Conservation (phyloP, 257 asterid genomes). For the Cruciata laevipes region DNA sequence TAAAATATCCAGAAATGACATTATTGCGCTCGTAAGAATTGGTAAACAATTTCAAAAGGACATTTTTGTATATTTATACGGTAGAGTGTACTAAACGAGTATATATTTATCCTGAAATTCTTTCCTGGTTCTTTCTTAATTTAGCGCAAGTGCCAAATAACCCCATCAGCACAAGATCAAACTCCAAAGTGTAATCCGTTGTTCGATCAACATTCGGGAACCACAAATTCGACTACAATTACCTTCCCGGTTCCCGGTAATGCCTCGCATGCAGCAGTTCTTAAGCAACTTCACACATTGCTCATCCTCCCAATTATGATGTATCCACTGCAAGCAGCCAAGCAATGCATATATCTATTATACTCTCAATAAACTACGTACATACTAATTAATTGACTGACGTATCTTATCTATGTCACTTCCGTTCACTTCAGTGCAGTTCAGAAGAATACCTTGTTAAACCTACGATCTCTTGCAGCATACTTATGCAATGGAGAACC, state of each 20-base stretch:
- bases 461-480: constrained; percentile 7
- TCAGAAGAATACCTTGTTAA: constrained; percentile 1
- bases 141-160: not conserved
- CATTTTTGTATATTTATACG: too few species aligned
- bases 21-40: too few species aligned
- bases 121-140: constrained; percentile 3
- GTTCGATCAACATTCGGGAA: not conserved
- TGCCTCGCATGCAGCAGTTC: not conserved
- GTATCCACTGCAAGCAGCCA: not conserved
- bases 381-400: too few species aligned
- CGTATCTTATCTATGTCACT: too few species aligned
- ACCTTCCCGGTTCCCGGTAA: not conserved
- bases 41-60: too few species aligned
- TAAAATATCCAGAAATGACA: too few species aligned
- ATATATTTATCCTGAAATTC: too few species aligned
- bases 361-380: not conserved
- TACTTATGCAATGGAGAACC: constrained; percentile 16
- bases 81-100: too few species aligned
- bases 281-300: not conserved
- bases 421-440: too few species aligned
- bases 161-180: not conserved
- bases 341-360: too few species aligned
- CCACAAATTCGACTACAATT: not conserved
- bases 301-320: not conserved
- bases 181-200: not conserved